Base-by-base conservation (phyloP, 129 eudicot species). In the Flaveria ramosissima region DNA sequence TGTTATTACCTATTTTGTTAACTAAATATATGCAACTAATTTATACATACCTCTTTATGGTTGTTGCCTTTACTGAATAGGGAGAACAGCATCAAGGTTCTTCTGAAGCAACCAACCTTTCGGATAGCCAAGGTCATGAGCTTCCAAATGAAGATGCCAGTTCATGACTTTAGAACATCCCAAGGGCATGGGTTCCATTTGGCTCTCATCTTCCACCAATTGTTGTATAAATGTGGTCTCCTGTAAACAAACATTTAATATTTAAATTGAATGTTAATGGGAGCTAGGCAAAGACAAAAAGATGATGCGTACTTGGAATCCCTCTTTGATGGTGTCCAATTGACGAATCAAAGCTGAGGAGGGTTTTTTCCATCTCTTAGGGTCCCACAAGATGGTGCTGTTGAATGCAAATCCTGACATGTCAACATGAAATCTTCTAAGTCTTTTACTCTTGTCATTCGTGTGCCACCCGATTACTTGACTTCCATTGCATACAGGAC, bases 371-470 rank as follows among this genome's bases (percentile, higher is more conserved):
- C 98, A 94, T 83, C 90, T 87, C 86, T 87, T 91, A 48, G 96
- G 96, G 85, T 91, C 98, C 98, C 98, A 94, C 78, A 94, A 72
- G 75, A 94, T 89, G 76, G 97, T 94, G 84, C 98, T 94, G 76
- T 94, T 94, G 82, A 94, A 94, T 70, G 98, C 98, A 84, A 91
- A 94, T 75, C 98, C 98, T 1, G 98, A 91, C 98, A 94, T 94
- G 77, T 94, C 98, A 75, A 91, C 97, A 83, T 94, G 98, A 86
- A 91, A 94, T 84, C 98, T 87, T 50, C 99, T 84, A 27, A 94
- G 92, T 62, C 81, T 85, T 85, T 91, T 94, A 73, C 97, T 94
- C 84, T 91, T 94, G 83, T 94, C 97, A 74, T 94, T 91, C 48
- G 99, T 94, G 74, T 91, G 90, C 99, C 99, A 94, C 70, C 99